Evolutionary conservation across 129 eudicot genomes (phyloP), one percentile per base, ranked within the genome.

Genomic region (Heracleum sosnowskyi): DNA sequence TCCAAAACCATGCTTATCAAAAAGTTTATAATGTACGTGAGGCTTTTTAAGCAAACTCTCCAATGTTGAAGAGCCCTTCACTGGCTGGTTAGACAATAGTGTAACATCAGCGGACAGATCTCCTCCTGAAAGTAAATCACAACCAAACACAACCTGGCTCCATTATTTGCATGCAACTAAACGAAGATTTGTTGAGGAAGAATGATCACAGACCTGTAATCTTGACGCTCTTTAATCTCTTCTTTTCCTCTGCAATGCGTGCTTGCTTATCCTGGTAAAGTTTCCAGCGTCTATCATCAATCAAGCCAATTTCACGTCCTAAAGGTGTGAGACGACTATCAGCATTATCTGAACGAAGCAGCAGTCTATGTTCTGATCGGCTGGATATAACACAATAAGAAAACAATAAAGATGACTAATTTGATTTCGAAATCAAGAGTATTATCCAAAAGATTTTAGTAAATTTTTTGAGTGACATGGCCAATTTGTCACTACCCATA

Each of bases 1-100:
- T 73, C 99, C 99, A 80, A 85, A 85, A 76, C 99, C 99, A 87
- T 96, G 93, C 82, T 90, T 96, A 78, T 96, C 99, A 42, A 96
- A 78, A 69, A 92, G 73, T 87, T 87, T 90, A 82, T 96, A 96
- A 46, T 89, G 90, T 39, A 96, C 77, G 70, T 96, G 97, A 76
- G 99, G 99, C 76, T 92, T 96, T 86, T 92, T 96, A 45, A 96
- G 95, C 47, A 96, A 87, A 79, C 90, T 84, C 86, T 92, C 99
- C 45, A 96, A 80, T 12, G 99, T 88, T 28, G 95, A 86, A 62
- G 88, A 89, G 31, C 86, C 93, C 79, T 83, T 92, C 46, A 96
- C 97, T 53, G 96, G 97, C 80, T 96, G 99, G 83, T 83, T 79
- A 70, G 99, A 96, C 66, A 90, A 57, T 64, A 77, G 81, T 41